Evolutionary conservation across 495 filamentous ascomycete species (phyloP), one percentile per base, ranked within the genome.

Genomic region (Aspergillus egyptiacus): DNA sequence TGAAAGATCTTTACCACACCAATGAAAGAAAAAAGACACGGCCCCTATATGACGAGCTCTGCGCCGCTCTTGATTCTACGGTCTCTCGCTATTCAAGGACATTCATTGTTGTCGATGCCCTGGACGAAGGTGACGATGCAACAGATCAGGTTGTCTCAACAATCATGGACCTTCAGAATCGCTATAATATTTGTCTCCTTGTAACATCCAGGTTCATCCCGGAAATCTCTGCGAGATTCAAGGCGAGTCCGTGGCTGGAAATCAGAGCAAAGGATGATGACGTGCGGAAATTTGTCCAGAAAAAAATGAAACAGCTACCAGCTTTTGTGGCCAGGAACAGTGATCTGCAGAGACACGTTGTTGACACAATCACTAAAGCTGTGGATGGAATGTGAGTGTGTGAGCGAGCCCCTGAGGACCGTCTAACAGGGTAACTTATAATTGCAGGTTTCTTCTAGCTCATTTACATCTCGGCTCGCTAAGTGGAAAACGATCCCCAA

Each of bases 371-470:
- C 15, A 19, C 50, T 0, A 48, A 62, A 9, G 54, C 62, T 3
- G 64, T 48, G 5, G 53, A 68, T 37, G 73, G 74, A 32, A 73
- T 74, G 73, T 75, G 62, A 20, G 63, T 61, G 15, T n/a, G n/a
- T n/a, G n/a, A n/a, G 19, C 50, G 3, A 22, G 3, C 41, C 14
- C 25, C 13, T 55, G 14, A 45, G 3, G 25, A 24, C 46, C 43
- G 44, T 25, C 13, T 7, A 23, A 2, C 11, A 24, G 13, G 39
- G 9, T 33, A 33, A 1, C 56, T 13, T 6, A 31, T 23, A 15
- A 14, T 15, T n/a, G n/a, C 34, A 73, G 77, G 74, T 81, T 82
- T 48, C 65, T 82, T 0, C 65, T 83, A 20, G 76, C 76, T n/a
- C 62, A 58, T 8, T 62, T 84, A 0, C 63, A 78, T 54, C 48